Evolutionary conservation across 495 filamentous ascomycete genomes (phyloP).

Genomic region (Xylaria flabelliformis): DNA sequence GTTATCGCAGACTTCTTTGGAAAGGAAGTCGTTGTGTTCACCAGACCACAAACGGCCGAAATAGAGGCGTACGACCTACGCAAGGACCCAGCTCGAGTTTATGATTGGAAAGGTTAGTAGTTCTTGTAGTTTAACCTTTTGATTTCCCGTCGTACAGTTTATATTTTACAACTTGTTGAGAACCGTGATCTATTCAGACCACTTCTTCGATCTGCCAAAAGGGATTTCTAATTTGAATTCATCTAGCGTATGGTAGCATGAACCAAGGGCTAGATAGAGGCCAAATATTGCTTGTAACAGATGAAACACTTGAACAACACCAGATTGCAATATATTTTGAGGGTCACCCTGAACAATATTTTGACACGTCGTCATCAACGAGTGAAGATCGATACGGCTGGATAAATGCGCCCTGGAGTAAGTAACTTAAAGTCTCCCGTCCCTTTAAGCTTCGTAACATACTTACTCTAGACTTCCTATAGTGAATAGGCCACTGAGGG

Average conservation of each 20-base stretch:
- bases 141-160: background rate
- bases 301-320: background rate
- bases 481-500: background rate
- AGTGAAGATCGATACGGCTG: background rate
- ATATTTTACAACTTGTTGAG: no score
- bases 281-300: conserved; percentile 1
- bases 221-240: background rate
- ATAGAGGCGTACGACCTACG: background rate
- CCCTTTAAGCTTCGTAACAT: no score
- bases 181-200: no score
- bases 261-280: background rate
- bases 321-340: conserved; percentile 1
- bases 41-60: background rate
- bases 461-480: background rate
- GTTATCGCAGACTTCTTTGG: conserved; percentile 13
- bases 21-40: background rate
- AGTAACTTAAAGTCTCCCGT: background rate
- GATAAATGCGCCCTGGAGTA: conserved; percentile 13
- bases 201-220: background rate
- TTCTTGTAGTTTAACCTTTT: background rate
- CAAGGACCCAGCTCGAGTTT: background rate
- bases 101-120: background rate
- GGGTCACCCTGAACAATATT: conserved; percentile 4
- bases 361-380: background rate
- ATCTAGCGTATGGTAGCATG: background rate